phyloP scores from a whole-genome alignment of 331 rosid species.

The Arachis monticola region DNA sequence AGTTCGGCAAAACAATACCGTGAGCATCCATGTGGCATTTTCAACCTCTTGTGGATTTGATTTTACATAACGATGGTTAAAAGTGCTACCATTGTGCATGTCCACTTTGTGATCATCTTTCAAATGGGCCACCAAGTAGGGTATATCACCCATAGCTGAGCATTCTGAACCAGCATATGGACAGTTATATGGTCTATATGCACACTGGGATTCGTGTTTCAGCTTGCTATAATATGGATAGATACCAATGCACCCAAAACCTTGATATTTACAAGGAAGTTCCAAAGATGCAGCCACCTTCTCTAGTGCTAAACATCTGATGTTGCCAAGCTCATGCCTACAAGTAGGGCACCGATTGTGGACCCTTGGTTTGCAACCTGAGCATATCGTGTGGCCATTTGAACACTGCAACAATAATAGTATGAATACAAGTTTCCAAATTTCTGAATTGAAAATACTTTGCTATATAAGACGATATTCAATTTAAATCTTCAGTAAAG shows the following conservation, averaged over 20 bases:
- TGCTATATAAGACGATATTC: background rate
- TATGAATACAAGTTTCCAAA: constrained; percentile 1
- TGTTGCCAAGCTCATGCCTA: constrained; percentile 88
- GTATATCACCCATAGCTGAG: constrained; percentile 73
- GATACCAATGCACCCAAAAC: constrained; percentile 75
- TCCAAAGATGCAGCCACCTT: constrained; percentile 90
- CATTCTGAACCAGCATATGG: constrained; percentile 97
- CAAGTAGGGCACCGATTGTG: constrained; percentile 94
- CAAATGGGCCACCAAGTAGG: constrained; percentile 74
- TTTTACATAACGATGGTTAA: constrained; percentile 93
- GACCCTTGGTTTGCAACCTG: constrained; percentile 88
- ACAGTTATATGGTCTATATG: constrained; percentile 74
- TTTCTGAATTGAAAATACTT: background rate
- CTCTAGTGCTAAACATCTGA: constrained; percentile 89
- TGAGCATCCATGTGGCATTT: constrained; percentile 95
- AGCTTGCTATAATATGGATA: constrained; percentile 89
- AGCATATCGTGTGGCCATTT: constrained; percentile 91
- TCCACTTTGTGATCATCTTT: constrained; percentile 92
- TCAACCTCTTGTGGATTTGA: constrained; percentile 94
- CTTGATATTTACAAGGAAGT: constrained; percentile 88
- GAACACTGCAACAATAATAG: constrained; percentile 66
- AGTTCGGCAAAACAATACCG: constrained; percentile 60
- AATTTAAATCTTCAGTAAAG: background rate
- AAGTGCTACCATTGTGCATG: constrained; percentile 93
- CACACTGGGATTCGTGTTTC: constrained; percentile 84